Percentiles rank a stretch among this genome's conserved stretches.
Evolutionary conservation across 768 basidiomycete genomes (phyloP).

Genomic region (Termitomyces sp.): DNA sequence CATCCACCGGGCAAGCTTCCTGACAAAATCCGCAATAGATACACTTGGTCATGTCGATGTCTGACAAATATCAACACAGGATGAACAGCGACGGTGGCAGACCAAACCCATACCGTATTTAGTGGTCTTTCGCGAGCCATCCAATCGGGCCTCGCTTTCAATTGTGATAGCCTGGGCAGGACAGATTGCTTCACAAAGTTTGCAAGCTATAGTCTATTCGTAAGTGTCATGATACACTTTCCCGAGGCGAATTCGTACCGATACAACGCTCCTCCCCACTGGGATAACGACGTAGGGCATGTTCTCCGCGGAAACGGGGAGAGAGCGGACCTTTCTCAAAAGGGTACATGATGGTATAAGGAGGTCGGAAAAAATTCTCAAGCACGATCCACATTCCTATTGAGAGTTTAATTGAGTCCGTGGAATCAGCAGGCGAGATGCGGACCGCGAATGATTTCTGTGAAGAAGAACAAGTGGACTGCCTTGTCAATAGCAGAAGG

Average conservation of each 20-base stretch:
- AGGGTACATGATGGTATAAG: slow-evolving; percentile 98
- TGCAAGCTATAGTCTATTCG: slow-evolving; percentile 65
- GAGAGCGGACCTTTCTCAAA: slow-evolving; percentile 98
- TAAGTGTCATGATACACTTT: slow-evolving; percentile 4
- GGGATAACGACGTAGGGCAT: slow-evolving; percentile 93
- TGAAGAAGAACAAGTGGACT: slow-evolving; percentile 95
- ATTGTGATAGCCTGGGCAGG: slow-evolving; percentile 99
- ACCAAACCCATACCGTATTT: slow-evolving; percentile 69
- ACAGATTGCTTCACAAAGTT: slow-evolving; percentile 98
- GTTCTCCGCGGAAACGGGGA: slow-evolving; percentile 97
- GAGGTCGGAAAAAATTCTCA: slow-evolving; percentile 88
- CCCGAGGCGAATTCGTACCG: slow-evolving; percentile 46
- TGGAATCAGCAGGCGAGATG: slow-evolving; percentile 4
- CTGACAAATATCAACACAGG: slow-evolving; percentile 30
- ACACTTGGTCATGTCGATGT: slow-evolving; percentile 99
- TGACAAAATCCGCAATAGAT: slow-evolving; percentile 99
- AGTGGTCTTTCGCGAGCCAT: slow-evolving; percentile 94
- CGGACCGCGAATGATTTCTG: slow-evolving; percentile 93
- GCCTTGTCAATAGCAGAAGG: slow-evolving; percentile 95
- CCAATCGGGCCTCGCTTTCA: slow-evolving; percentile 92
- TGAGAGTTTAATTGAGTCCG: slow-evolving; percentile 8
- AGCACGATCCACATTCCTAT: slow-evolving; percentile 97
- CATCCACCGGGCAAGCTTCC: slow-evolving; percentile 98
- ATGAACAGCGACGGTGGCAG: slow-evolving; percentile 14
- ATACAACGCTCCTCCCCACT: slow-evolving; percentile 99